Evolutionary conservation across 257 asterid species (phyloP).

Genomic region (Plectranthus barbatus): DNA sequence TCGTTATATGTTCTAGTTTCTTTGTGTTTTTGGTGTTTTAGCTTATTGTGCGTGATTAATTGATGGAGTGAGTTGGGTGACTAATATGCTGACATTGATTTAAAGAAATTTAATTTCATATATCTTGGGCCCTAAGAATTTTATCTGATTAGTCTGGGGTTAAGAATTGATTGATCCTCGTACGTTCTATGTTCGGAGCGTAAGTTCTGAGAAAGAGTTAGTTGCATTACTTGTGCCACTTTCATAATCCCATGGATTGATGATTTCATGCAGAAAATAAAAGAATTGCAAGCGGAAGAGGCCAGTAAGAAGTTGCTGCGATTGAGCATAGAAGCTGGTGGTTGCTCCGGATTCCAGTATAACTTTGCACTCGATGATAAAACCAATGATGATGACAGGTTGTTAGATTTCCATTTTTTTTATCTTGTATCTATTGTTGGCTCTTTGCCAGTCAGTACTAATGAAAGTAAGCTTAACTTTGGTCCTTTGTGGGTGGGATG

Average conservation of each 20-base stretch:
- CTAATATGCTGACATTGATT: neutral
- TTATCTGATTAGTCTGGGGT: neutral
- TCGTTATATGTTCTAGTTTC: neutral
- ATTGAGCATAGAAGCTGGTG: conserved; percentile 94
- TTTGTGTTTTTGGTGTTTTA: neutral
- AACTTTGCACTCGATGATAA: conserved; percentile 75
- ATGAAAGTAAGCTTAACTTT: neutral
- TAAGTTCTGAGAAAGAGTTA: neutral
- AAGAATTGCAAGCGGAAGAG: conserved; percentile 74
- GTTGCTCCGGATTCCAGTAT: conserved; percentile 96
- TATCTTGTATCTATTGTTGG: neutral
- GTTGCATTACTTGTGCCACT: conserved; percentile 1
- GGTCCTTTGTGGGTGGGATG: neutral
- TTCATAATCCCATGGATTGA: neutral
- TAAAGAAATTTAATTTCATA: neutral
- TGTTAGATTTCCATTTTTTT: conserved; percentile 2
- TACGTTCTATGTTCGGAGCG: neutral
- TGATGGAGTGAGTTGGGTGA: neutral
- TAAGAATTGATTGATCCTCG: neutral
- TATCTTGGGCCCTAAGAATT: neutral
- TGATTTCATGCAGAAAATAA: conserved; percentile 49
- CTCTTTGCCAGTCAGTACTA: neutral
- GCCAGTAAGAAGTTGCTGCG: conserved; percentile 60
- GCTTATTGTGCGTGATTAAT: neutral
- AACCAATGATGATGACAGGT: conserved; percentile 78